These are phyloP conservation scores for Radiomyces spectabilis DNA, from an alignment of 192 early-diverging fungal species.

Conservation along the genomic window DNA sequence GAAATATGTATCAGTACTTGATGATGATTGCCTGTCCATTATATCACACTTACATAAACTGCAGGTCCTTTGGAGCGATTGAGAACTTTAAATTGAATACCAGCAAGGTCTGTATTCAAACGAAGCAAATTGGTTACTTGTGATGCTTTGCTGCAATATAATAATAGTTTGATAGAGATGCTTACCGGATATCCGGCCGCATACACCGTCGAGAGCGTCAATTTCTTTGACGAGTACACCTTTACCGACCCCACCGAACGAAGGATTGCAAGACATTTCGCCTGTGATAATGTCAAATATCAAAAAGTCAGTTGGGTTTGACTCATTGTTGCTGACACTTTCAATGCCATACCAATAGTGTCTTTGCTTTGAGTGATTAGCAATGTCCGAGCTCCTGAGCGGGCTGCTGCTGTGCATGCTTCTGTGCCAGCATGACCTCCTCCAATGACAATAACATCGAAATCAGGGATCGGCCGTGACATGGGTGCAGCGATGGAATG, in stretches of 20 bases:
- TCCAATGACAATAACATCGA: conserved; percentile 76
- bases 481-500: too few species aligned
- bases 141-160: neutral
- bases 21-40: neutral
- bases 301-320: neutral
- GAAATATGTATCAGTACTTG: neutral
- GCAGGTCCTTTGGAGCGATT: conserved; percentile 79
- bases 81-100: conserved; percentile 76
- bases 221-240: conserved; percentile 74
- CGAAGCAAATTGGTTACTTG: neutral
- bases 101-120: conserved; percentile 52
- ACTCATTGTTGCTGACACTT: neutral
- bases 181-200: conserved; percentile 58
- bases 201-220: conserved; percentile 80
- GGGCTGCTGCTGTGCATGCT: conserved; percentile 69
- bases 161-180: neutral
- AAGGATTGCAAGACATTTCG: conserved; percentile 86
- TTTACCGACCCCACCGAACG: conserved; percentile 80
- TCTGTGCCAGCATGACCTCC: conserved; percentile 83
- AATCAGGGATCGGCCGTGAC: too few species aligned
- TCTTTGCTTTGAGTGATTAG: conserved; percentile 67
- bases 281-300: conserved; percentile 23
- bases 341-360: conserved; percentile 50
- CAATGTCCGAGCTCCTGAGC: conserved; percentile 63
- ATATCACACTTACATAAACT: conserved; percentile 47